These are phyloP conservation scores for Dendrobium catenatum DNA, from an alignment of 106 monocot species.

Conservation along the genomic window DNA sequence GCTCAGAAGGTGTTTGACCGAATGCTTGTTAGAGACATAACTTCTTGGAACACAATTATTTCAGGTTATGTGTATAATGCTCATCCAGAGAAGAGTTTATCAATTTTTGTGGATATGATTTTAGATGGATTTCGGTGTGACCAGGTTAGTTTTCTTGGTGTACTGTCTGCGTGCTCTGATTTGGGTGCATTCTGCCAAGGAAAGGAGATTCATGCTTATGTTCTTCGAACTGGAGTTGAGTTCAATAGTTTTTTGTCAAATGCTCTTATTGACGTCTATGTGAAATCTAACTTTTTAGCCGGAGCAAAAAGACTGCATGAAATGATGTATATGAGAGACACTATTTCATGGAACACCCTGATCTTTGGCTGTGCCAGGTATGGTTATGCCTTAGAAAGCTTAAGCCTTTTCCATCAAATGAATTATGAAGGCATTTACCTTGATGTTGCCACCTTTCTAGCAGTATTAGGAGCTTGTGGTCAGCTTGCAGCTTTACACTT, in stretches of 20 bases:
- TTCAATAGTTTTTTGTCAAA: constrained; percentile 39
- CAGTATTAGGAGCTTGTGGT: constrained; percentile 48
- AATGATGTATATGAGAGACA: constrained; percentile 43
- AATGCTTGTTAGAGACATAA: constrained; percentile 55
- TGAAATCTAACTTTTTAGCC: constrained; percentile 36
- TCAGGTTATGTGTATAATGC: constrained; percentile 57
- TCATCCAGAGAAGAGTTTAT: constrained; percentile 26
- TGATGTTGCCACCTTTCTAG: constrained; percentile 61
- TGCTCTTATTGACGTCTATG: constrained; percentile 59
- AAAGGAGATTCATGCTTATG: constrained; percentile 46
- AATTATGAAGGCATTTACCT: constrained; percentile 16
- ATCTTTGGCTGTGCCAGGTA: constrained; percentile 64
- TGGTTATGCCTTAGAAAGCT: constrained; percentile 23
- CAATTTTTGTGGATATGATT: constrained; percentile 41
- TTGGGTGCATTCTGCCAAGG: constrained; percentile 24
- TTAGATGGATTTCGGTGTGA: constrained; percentile 29
- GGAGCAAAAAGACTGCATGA: constrained; percentile 28
- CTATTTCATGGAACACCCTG: constrained; percentile 74
- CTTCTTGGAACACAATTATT: constrained; percentile 72
- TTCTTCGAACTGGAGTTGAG: constrained; percentile 42
- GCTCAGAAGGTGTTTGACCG: constrained; percentile 46
- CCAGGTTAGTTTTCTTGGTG: constrained; percentile 54
- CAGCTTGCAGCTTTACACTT: constrained; percentile 27
- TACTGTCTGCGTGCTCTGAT: constrained; percentile 56
- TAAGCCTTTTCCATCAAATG: constrained; percentile 39